These are phyloP conservation scores for Perkinsela sp. DNA, from an alignment of 208 protist species.

Conservation along the genomic window DNA sequence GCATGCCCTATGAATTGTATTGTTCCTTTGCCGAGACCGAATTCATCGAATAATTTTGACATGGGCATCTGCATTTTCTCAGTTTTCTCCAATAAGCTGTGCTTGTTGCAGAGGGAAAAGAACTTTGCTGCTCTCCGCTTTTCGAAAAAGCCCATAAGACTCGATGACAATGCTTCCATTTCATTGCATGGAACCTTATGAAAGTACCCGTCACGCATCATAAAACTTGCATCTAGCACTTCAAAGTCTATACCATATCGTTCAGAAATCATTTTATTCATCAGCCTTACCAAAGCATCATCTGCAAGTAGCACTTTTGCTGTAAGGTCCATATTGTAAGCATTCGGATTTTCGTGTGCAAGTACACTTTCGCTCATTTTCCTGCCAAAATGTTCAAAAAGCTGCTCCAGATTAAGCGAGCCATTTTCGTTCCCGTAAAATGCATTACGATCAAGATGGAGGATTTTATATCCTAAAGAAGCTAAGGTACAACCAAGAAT, in stretches of 20 bases:
- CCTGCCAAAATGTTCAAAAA: constrained; percentile 75
- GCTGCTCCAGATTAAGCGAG: constrained; percentile 87
- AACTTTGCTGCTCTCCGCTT: constrained; percentile 79
- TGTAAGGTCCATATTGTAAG: constrained; percentile 97
- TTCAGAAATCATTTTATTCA: constrained; percentile 85
- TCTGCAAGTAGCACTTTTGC: constrained; percentile 97
- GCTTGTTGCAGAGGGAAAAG: constrained; percentile 60
- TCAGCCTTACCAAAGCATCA: constrained; percentile 84
- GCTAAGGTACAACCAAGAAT: constrained; percentile 77
- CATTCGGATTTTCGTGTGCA: constrained; percentile 35
- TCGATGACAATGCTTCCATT: constrained; percentile 76
- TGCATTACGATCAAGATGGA: constrained; percentile 96
- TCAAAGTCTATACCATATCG: constrained; percentile 97
- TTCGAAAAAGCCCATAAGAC: constrained; percentile 91
- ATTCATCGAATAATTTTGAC: constrained; percentile 77
- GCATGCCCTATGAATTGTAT: constrained; percentile 94
- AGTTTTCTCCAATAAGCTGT: constrained; percentile 51
- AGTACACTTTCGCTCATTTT: background rate
- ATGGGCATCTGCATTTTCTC: constrained; percentile 61
- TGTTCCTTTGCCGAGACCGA: constrained; percentile 68
- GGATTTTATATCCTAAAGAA: constrained; percentile 85
- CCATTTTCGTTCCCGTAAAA: constrained; percentile 98
- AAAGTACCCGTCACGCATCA: constrained; percentile 75
- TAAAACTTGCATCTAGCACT: constrained; percentile 83
- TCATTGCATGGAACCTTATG: constrained; percentile 89